Conservation (phyloP, 1,284 basidiomycete species). For the Leccinum pachyderme region DNA sequence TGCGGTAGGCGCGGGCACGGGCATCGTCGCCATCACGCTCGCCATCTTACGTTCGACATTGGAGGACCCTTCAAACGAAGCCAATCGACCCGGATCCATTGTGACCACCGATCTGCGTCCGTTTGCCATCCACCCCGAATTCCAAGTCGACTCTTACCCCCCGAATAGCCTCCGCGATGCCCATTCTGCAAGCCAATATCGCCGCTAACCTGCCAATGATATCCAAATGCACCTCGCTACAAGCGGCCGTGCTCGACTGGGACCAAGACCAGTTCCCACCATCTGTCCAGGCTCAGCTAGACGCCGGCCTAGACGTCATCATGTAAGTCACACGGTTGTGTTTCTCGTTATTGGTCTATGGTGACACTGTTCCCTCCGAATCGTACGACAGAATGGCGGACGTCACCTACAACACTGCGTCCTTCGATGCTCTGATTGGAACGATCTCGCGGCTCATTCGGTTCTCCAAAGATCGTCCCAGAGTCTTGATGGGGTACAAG, state of each 20-base stretch:
- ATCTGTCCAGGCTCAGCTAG: constrained; percentile 41
- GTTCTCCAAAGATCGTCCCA: constrained; percentile 37
- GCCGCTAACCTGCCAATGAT: constrained; percentile 45
- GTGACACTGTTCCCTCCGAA: background rate
- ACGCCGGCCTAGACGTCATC: constrained; percentile 52
- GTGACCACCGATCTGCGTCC: constrained; percentile 74
- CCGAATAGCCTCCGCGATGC: constrained; percentile 72
- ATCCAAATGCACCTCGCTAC: constrained; percentile 21
- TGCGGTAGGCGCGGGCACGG: constrained; percentile 72
- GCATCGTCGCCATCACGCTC: constrained; percentile 72
- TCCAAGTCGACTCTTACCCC: background rate
- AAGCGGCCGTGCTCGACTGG: constrained; percentile 71
- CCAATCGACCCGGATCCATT: constrained; percentile 39
- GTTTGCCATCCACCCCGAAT: constrained; percentile 19
- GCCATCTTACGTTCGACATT: constrained; percentile 46
- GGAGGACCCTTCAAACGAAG: constrained; percentile 10
- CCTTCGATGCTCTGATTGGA: constrained; percentile 67
- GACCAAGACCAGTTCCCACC: constrained; percentile 53
- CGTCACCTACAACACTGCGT: constrained; percentile 84
- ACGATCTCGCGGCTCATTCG: constrained; percentile 51
- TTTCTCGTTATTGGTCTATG: background rate
- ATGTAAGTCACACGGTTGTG: constrained; percentile 40
- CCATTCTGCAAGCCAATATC: constrained; percentile 73
- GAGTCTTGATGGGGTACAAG: constrained; percentile 78
- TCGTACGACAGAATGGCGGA: constrained; percentile 71